phyloP scores from a whole-genome alignment of 169 alveolate species.

The Plasmodium gonderi region DNA sequence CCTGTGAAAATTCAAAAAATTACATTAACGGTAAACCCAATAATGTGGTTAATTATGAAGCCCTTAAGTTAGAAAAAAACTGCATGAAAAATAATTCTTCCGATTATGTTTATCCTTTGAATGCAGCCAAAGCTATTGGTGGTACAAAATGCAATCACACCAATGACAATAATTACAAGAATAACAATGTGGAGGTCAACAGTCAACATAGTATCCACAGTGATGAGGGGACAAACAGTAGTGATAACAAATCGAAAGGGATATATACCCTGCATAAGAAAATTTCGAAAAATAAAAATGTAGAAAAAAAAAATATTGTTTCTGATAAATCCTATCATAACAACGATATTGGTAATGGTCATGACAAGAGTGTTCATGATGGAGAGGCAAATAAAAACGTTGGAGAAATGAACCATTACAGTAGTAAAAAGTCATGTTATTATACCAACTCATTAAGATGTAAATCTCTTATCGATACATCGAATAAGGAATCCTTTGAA shows the following conservation, averaged over 20 bases:
- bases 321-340: not conserved
- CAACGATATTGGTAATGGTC: not conserved
- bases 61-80: no score
- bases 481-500: not conserved
- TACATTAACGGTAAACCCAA: not conserved
- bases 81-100: not conserved
- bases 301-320: not conserved
- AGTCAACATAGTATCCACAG: not conserved
- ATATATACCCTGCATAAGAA: slow-evolving; percentile 10
- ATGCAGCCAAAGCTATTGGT: not conserved
- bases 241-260: not conserved
- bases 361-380: not conserved
- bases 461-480: not conserved
- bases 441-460: not conserved
- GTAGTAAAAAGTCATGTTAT: not conserved
- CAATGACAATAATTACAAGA: not conserved
- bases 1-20: not conserved
- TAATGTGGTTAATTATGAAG: no score
- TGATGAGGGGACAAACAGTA: not conserved
- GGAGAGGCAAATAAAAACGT: not conserved
- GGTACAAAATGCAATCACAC: not conserved
- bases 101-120: not conserved
- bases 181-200: not conserved
- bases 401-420: not conserved
- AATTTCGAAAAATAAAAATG: slow-evolving; percentile 1